Conservation (phyloP, 176 grass and related monocot genomes). For the Thalia dealbata region DNA sequence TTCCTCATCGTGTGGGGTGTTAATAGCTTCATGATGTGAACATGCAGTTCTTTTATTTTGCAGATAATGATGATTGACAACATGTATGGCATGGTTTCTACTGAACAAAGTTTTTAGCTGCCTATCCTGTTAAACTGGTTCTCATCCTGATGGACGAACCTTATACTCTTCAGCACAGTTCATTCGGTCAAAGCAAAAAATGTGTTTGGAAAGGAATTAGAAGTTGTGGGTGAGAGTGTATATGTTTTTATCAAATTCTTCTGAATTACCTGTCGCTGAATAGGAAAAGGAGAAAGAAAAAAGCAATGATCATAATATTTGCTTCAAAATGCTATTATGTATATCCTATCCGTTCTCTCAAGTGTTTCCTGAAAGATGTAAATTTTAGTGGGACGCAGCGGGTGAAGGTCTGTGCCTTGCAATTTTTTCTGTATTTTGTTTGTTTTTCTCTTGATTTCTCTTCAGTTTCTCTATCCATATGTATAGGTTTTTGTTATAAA, state of each 20-base stretch:
- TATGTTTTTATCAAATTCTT: neutral
- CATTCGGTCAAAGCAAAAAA: too few species aligned
- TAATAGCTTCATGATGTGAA: neutral
- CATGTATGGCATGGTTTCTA: constrained; percentile 22
- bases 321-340: neutral
- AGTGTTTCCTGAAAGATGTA: neutral
- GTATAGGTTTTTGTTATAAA: neutral
- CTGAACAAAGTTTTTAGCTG: neutral
- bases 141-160: neutral
- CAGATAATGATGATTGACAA: constrained; percentile 64
- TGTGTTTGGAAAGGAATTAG: neutral
- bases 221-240: neutral
- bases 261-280: neutral
- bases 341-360: neutral
- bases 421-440: neutral
- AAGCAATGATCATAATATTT: neutral
- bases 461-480: neutral
- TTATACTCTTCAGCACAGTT: constrained; percentile 1
- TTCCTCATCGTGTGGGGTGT: constrained; percentile 3
- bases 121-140: neutral
- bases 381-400: neutral
- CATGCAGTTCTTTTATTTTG: constrained; percentile 10
- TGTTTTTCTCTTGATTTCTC: neutral
- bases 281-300: neutral
- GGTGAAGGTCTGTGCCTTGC: neutral